Conservation (phyloP, 1,139 yeast species). For the Candida labiduridarum region DNA sequence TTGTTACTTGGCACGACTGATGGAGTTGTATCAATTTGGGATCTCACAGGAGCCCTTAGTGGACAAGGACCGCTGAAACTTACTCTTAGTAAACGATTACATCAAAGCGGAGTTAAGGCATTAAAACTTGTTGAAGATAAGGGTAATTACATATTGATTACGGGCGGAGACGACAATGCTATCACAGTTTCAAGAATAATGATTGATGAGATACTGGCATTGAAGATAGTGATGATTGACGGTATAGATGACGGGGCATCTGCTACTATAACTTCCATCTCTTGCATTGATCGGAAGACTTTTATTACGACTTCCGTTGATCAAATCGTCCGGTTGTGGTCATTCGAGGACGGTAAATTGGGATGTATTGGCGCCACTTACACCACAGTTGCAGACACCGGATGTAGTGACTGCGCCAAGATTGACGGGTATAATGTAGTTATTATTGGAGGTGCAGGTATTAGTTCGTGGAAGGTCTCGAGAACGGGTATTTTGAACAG, state of each 20-base stretch:
- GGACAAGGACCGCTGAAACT: slow-evolving; percentile 18
- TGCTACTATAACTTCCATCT: slow-evolving; percentile 77
- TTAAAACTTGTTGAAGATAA: slow-evolving; percentile 25
- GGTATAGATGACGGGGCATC: slow-evolving; percentile 64
- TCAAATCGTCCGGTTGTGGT: slow-evolving; percentile 75
- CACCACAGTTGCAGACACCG: slow-evolving; percentile 91
- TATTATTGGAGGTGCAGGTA: slow-evolving; percentile 72
- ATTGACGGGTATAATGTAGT: slow-evolving; percentile 29
- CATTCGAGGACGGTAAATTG: slow-evolving; percentile 31
- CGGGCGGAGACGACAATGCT: slow-evolving; percentile 96
- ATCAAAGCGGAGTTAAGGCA: slow-evolving; percentile 83
- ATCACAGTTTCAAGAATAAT: slow-evolving; percentile 48
- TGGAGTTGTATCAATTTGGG: slow-evolving; percentile 72
- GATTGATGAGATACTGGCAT: background rate
- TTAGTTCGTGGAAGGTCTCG: slow-evolving; percentile 51
- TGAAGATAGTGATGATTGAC: background rate
- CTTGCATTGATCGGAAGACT: slow-evolving; percentile 22
- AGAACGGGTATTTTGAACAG: slow-evolving; percentile 4
- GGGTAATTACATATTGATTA: slow-evolving; percentile 41
- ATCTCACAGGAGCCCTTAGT: slow-evolving; percentile 31
- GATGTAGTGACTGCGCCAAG: slow-evolving; percentile 54
- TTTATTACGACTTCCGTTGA: slow-evolving; percentile 70
- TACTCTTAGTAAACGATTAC: slow-evolving; percentile 48
- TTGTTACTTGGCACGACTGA: slow-evolving; percentile 76
- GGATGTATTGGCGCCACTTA: slow-evolving; percentile 47